Evolutionary conservation across 1,139 yeast species (phyloP), one percentile per base, ranked within the genome.

Genomic region (Debaryomyces fabryi): DNA sequence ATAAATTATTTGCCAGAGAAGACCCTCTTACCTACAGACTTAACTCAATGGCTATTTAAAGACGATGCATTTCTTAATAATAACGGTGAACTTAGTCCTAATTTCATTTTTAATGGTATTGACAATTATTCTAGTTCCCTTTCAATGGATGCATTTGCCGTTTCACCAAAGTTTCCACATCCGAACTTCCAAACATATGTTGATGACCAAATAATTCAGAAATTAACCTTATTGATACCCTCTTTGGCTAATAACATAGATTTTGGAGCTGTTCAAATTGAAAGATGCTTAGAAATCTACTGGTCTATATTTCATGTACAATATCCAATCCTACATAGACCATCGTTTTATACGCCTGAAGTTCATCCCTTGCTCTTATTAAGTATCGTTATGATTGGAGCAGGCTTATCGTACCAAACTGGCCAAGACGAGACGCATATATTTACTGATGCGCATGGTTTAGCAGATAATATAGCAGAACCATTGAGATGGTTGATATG

Each of bases 401-500:
- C 81, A 12, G 69, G 72, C 40, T 52, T 59, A 40, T 41, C 48
- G 6, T 34, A 44, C 9, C 13, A 45, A 7, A 20, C 45, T 21
- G 25, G 41, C 7, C 36, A 34, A 10, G 39, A 38, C n/a, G 33
- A 32, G 12, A 27, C 35, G 6, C 20, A 27, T 6, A 16, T 27
- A n/a, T 45, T 40, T 32, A 29, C 35, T 4, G 50, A 53, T 13
- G 59, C 61, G 2, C 51, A 46, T 18, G 41, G 43, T 9, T 46
- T 60, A 6, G 60, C 62, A 0, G 60, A 54, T 20, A 58, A 69
- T 13, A 79, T 85, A 12, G 84, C 86, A 4, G 76, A 68, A 12
- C 87, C 86, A 0, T 58, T 85, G 25, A 63, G 89, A 38, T 82
- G 84, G 79, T 64, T 74, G 29, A 71, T 82, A 5, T 81, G 81